Conservation (phyloP, 148 eudicot species). For the Persicaria tinctoria region DNA sequence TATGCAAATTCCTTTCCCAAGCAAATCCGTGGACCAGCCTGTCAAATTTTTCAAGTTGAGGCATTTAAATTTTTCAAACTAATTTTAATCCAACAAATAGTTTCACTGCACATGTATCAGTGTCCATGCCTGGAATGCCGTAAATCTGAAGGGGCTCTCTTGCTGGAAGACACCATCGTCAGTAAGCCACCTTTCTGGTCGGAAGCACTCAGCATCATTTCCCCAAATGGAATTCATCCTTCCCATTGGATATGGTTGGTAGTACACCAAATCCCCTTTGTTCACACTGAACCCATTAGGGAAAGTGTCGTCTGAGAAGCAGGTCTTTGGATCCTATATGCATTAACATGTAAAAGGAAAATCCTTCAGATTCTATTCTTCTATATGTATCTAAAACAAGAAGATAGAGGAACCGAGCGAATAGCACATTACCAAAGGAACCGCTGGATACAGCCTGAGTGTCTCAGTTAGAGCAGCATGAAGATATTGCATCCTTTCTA, state of each 20-base stretch:
- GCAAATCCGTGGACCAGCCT: conserved; percentile 60
- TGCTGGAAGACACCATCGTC: conserved; percentile 53
- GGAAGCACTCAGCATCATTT: conserved; percentile 54
- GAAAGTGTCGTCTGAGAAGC: conserved; percentile 62
- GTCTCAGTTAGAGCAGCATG: conserved; percentile 77
- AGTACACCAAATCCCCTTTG: conserved; percentile 63
- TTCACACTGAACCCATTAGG: conserved; percentile 75
- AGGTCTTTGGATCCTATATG: conserved; percentile 45
- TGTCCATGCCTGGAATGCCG: conserved; percentile 55
- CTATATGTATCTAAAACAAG: no score
- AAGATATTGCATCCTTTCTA: conserved; percentile 74
- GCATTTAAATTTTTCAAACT: background rate
- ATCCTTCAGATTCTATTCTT: no score
- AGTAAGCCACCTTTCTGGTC: conserved; percentile 81
- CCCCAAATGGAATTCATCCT: conserved; percentile 81
- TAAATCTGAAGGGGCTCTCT: conserved; percentile 70
- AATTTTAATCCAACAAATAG: background rate
- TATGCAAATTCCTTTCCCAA: conserved; percentile 61
- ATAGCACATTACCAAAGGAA: conserved; percentile 51
- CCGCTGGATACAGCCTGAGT: conserved; percentile 72
- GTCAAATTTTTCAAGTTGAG: background rate
- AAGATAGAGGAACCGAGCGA: background rate
- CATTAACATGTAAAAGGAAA: background rate
- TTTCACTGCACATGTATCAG: background rate
- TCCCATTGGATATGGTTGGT: conserved; percentile 84